Evolutionary conservation across 2,329 filamentous ascomycete genomes (phyloP).

Genomic region (Xylariaceae sp.): DNA sequence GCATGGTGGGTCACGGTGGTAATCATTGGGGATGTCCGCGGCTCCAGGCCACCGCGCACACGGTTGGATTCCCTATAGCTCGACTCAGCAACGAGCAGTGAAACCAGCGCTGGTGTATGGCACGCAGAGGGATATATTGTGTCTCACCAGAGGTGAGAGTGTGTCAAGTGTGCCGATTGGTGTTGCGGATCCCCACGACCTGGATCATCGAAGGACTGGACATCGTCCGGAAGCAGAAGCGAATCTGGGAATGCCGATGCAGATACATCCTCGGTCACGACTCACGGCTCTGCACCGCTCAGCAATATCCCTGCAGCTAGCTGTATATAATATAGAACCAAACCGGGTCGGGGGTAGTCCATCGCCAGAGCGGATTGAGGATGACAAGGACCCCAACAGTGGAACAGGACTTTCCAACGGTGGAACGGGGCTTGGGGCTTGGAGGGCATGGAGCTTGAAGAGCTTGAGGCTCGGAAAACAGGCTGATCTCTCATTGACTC

Average conservation of each 20-base stretch:
- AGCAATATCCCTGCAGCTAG: neutral
- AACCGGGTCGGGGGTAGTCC: neutral
- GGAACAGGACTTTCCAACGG: neutral
- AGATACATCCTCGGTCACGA: neutral
- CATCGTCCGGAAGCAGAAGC: conserved; percentile 8
- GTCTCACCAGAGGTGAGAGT: conserved; percentile 21
- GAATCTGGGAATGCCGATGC: conserved; percentile 12
- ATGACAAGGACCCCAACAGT: neutral
- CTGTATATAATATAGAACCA: neutral
- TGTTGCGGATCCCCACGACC: conserved; percentile 15
- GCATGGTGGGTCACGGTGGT: conserved; percentile 26
- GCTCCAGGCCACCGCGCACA: conserved; percentile 24
- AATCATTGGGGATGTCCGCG: conserved; percentile 34
- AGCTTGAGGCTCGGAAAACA: conserved; percentile 3
- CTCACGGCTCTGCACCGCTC: neutral
- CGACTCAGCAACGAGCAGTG: conserved; percentile 15
- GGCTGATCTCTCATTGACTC: neutral
- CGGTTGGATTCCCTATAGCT: conserved; percentile 23
- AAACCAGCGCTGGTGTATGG: conserved; percentile 6
- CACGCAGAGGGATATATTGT: conserved; percentile 16
- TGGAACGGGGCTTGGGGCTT: conserved; percentile 4
- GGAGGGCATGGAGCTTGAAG: neutral
- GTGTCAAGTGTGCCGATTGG: conserved; percentile 11
- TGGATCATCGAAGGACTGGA: conserved; percentile 12
- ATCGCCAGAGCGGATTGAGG: neutral